Conservation (phyloP, 23 red algal genomes). For the Porphyridium purpureum region DNA sequence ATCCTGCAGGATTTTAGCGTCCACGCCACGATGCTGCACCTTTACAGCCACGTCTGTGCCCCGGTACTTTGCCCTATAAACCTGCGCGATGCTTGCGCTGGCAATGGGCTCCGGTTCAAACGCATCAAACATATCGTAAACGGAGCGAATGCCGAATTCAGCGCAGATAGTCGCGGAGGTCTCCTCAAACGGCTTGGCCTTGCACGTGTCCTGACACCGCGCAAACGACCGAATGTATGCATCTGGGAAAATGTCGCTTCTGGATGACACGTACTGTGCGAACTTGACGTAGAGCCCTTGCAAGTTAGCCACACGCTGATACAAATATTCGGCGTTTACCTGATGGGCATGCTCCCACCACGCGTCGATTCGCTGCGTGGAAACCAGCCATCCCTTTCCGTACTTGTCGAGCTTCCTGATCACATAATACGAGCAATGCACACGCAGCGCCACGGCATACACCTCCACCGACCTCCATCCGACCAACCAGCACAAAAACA, state of each 20-base stretch:
- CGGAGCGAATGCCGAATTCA: neutral
- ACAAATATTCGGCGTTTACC: no score
- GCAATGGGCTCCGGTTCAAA: slow-evolving; percentile 30
- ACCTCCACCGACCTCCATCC: no score
- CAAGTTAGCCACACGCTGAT: no score
- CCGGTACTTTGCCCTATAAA: slow-evolving; percentile 3
- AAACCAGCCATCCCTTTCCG: no score
- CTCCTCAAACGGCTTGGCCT: slow-evolving; percentile 1
- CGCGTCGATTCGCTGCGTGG: no score
- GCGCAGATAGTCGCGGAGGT: slow-evolving; percentile 6
- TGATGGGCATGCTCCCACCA: no score
- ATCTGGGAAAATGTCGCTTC: slow-evolving; percentile 1
- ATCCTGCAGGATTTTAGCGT: slow-evolving; percentile 47
- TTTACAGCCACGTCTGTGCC: slow-evolving; percentile 33
- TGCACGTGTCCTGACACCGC: neutral
- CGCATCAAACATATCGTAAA: slow-evolving; percentile 29
- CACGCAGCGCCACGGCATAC: no score
- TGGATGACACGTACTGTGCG: slow-evolving; percentile 11
- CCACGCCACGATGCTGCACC: slow-evolving; percentile 50
- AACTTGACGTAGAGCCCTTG: slow-evolving; percentile 16
- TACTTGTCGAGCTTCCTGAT: no score
- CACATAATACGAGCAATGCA: no score
- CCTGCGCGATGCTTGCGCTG: slow-evolving; percentile 66
- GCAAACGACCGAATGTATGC: slow-evolving; percentile 1
- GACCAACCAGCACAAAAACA: no score